Conservation (phyloP, 768 basidiomycete species). For the Tricholoma flavovirens region DNA sequence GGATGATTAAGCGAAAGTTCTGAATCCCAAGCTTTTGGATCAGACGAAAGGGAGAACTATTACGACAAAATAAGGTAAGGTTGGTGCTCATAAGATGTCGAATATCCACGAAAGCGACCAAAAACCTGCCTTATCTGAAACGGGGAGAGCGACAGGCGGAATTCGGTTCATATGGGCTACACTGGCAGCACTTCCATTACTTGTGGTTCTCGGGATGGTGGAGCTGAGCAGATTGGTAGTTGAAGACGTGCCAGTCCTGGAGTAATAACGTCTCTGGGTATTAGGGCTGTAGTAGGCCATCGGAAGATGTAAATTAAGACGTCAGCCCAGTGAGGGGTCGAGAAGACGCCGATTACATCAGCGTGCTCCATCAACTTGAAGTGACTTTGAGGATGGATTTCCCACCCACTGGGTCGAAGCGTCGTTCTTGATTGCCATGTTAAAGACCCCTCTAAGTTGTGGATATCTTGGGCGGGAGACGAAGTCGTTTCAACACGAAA, state of each 20-base stretch:
- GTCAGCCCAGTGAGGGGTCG: no score
- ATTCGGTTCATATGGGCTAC: constrained; percentile 23
- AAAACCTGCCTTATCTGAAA: constrained; percentile 51
- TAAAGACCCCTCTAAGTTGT: not conserved
- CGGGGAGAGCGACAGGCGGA: constrained; percentile 31
- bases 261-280: constrained; percentile 37
- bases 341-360: no score
- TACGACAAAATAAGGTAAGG: not conserved
- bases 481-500: not conserved
- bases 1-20: constrained; percentile 50
- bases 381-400: no score
- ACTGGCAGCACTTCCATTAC: constrained; percentile 23
- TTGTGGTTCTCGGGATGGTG: constrained; percentile 13
- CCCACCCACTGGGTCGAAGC: not conserved
- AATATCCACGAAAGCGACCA: not conserved
- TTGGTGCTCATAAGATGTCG: not conserved
- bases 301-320: constrained; percentile 10
- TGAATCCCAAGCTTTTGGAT: constrained; percentile 69
- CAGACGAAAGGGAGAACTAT: constrained; percentile 70
- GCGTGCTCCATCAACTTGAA: no score
- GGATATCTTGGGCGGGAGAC: not conserved
- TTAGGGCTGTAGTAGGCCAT: constrained; percentile 32
- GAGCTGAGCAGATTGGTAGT: constrained; percentile 46
- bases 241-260: constrained; percentile 37
- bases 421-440: not conserved